Conservation (phyloP, 2,329 filamentous ascomycete species). For the Monosporascus ibericus region DNA sequence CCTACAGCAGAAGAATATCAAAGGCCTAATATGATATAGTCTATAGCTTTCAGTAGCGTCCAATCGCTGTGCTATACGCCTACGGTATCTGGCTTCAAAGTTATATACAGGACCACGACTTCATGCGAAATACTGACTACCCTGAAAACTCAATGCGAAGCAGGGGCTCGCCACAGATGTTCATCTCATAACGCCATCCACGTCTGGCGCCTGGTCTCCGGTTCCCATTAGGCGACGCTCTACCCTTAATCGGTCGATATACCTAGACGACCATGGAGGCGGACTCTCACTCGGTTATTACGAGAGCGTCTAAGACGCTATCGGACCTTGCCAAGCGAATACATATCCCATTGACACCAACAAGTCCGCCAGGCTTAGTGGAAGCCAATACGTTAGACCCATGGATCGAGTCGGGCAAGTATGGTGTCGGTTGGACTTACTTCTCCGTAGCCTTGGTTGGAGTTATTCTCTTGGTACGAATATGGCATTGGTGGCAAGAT, state of each 20-base stretch:
- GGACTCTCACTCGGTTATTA: conserved; percentile 25
- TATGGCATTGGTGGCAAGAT: conserved; percentile 89
- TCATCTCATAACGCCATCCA: not conserved
- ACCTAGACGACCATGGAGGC: conserved; percentile 33
- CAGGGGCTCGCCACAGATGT: not conserved
- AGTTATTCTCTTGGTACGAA: conserved; percentile 60
- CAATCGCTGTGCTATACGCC: not conserved
- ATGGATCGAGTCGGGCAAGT: conserved; percentile 77
- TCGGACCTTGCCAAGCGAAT: conserved; percentile 47
- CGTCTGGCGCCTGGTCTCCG: conserved; percentile 1
- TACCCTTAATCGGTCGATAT: not conserved
- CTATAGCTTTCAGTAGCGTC: too few species aligned
- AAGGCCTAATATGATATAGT: not conserved
- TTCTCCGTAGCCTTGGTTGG: conserved; percentile 70
- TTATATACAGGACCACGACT: not conserved
- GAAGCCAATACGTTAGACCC: conserved; percentile 66
- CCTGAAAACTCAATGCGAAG: not conserved
- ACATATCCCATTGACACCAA: conserved; percentile 52
- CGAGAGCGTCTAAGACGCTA: conserved; percentile 28
- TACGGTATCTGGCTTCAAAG: not conserved
- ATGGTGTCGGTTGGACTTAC: conserved; percentile 82
- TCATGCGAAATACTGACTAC: not conserved
- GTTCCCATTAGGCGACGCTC: not conserved
- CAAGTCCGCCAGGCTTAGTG: conserved; percentile 54
- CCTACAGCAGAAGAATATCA: not conserved